Evolutionary conservation across 2,329 filamentous ascomycete species (phyloP).

Genomic region (Karstenula rhodostoma): DNA sequence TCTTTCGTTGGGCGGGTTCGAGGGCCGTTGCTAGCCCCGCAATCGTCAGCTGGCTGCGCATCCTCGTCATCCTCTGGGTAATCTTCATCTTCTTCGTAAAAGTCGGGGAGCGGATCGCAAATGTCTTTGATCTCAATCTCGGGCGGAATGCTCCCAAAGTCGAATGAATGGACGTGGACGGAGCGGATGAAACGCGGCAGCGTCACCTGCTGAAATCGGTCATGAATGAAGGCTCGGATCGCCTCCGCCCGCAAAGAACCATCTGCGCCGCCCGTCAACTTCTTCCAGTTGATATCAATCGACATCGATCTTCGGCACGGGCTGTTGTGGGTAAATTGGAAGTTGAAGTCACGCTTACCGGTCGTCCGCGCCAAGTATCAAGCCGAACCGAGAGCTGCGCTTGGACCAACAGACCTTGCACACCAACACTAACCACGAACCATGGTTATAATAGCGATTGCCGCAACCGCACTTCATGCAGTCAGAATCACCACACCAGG

Average conservation of each 20-base stretch:
- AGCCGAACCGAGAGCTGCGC: conserved; percentile 20
- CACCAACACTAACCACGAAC: conserved; percentile 23
- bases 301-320: conserved; percentile 71
- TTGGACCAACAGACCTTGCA: conserved; percentile 12
- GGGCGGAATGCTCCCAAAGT: conserved; percentile 85
- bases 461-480: conserved; percentile 7
- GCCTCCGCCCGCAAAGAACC: conserved; percentile 82
- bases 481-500: conserved; percentile 5
- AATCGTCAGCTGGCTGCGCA: conserved; percentile 24
- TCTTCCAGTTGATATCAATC: conserved; percentile 96
- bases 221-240: conserved; percentile 93
- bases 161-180: conserved; percentile 92
- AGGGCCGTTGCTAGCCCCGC: conserved; percentile 35
- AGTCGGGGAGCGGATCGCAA: conserved; percentile 92
- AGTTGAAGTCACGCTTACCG: conserved; percentile 21
- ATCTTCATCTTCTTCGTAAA: conserved; percentile 85
- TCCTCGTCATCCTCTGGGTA: conserved; percentile 65
- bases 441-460: conserved; percentile 13
- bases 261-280: conserved; percentile 87
- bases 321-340: conserved; percentile 37
- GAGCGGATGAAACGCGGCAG: conserved; percentile 96
- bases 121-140: conserved; percentile 95
- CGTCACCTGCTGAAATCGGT: conserved; percentile 90
- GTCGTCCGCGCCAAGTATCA: conserved; percentile 16
- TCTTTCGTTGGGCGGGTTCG: conserved; percentile 46